Base-by-base conservation (phyloP, 2,329 filamentous ascomycete species). In the Aureobasidium sp. region DNA sequence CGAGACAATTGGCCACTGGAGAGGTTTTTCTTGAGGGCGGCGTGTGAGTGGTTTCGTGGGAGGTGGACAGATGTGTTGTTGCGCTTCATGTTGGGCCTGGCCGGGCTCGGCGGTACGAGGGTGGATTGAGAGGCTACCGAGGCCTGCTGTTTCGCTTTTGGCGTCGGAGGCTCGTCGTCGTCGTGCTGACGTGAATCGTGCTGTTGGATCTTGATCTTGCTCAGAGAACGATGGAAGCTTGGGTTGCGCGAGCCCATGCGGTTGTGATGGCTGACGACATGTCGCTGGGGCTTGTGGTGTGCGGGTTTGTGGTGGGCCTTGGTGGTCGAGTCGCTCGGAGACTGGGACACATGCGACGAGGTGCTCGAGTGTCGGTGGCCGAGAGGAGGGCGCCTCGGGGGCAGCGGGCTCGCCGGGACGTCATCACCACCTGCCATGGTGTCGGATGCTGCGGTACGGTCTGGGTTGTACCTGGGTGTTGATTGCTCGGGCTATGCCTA, bases 221-320 rank as follows among this genome's bases (percentile, higher is more conserved):
- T 74, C 58, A 77, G 71, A 64, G 76, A 75, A 69, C 76, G 76
- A 65, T 74, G 73, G 60, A 70, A 68, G 33, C 75, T 76, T 14
- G 69, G 64, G 61, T 76, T 77, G 62, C 74, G 66, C 65, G 70
- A 71, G 64, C 65, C 68, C 63, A 76, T 68, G 68, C 74, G 73
- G 61, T 66, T 63, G 53, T 71, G 69, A 47, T 65, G 64, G 35
- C 64, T 74, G 45, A 75, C 75, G 64, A 76, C 72, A 69, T 76
- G 74, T 66, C 72, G 72, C 67, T 69, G 69, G 54, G 67, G 68
- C 64, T 75, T 75, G 67, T 70, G 69, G 63, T 70, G 70, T 62
- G 57, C 52, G 15, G 48, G 7, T 52, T 42, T 54, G 35, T 42
- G 57, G 17, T 60, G 31, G 7, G 8, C 45, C n/a, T 48, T 53